Conservation (phyloP, 2,329 filamentous ascomycete genomes). For the Cadophora malorum region DNA sequence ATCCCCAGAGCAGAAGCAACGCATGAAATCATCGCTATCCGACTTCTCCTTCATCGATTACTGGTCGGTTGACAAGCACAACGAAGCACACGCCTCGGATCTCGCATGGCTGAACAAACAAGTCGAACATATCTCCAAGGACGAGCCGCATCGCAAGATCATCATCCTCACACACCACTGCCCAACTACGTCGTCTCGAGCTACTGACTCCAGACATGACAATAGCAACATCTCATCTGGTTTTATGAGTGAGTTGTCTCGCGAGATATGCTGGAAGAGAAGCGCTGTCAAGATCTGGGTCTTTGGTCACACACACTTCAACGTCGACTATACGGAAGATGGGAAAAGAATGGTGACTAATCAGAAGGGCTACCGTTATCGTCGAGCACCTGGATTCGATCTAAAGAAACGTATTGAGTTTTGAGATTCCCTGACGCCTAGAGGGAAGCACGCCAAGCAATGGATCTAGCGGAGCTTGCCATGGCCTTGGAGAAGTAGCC, state of each 20-base stretch:
- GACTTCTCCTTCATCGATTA: constrained; percentile 26
- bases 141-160: constrained; percentile 44
- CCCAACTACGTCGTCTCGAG: constrained; percentile 33
- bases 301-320: constrained; percentile 54
- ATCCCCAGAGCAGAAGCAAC: constrained; percentile 45
- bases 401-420: constrained; percentile 20
- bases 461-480: not conserved
- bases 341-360: constrained; percentile 51
- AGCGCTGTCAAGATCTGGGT: constrained; percentile 49
- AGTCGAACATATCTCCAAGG: constrained; percentile 41
- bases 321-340: constrained; percentile 47
- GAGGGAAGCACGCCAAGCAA: not conserved
- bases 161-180: constrained; percentile 50
- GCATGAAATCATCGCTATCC: constrained; percentile 21
- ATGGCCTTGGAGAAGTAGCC: not conserved
- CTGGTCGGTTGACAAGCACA: constrained; percentile 26
- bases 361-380: constrained; percentile 47
- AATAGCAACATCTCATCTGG: constrained; percentile 46
- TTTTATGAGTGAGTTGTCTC: constrained; percentile 59
- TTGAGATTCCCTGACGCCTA: not conserved
- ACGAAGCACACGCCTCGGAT: constrained; percentile 36
- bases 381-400: constrained; percentile 23
- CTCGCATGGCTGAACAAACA: constrained; percentile 49
- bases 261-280: constrained; percentile 34
- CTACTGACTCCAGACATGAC: constrained; percentile 18